Percentiles rank a stretch among this genome's conserved stretches.
phyloP scores from a whole-genome alignment of 768 basidiomycete species.

The Lentinula sp. region DNA sequence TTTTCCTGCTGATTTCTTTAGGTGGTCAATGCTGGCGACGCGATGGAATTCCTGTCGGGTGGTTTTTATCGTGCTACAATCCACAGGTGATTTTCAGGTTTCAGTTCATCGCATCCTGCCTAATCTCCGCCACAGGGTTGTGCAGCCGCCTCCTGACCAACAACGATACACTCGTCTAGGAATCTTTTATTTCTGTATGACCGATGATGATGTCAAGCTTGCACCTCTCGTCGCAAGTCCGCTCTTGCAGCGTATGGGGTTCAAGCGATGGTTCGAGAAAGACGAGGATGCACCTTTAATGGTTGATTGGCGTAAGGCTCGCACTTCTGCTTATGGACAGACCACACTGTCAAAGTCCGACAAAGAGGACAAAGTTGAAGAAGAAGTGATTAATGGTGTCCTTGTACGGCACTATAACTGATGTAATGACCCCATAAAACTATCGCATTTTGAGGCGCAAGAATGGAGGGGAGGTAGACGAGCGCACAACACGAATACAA shows the following conservation, averaged over 20 bases:
- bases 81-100: background rate
- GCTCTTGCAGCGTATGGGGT: slow-evolving; percentile 28
- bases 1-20: slow-evolving; percentile 3
- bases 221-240: slow-evolving; percentile 34
- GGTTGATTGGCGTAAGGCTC: slow-evolving; percentile 32
- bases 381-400: slow-evolving; percentile 38
- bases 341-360: background rate
- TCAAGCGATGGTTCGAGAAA: slow-evolving; percentile 25
- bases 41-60: slow-evolving; percentile 24
- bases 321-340: slow-evolving; percentile 35
- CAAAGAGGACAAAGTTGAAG: slow-evolving; percentile 21
- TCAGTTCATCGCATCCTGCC: background rate
- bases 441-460: too few relatives aligned
- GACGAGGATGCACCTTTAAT: slow-evolving; percentile 31
- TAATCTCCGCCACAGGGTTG: slow-evolving; percentile 19
- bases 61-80: slow-evolving; percentile 9
- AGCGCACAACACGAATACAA: too few relatives aligned
- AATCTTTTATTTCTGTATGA: slow-evolving; percentile 37
- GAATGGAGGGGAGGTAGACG: too few relatives aligned
- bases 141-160: slow-evolving; percentile 44
- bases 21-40: slow-evolving; percentile 43
- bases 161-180: slow-evolving; percentile 35
- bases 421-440: background rate
- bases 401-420: slow-evolving; percentile 43
- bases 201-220: slow-evolving; percentile 38